Evolutionary conservation across 1,284 basidiomycete genomes (phyloP), one percentile per base, ranked within the genome.

Genomic region (Mycena citricolor): DNA sequence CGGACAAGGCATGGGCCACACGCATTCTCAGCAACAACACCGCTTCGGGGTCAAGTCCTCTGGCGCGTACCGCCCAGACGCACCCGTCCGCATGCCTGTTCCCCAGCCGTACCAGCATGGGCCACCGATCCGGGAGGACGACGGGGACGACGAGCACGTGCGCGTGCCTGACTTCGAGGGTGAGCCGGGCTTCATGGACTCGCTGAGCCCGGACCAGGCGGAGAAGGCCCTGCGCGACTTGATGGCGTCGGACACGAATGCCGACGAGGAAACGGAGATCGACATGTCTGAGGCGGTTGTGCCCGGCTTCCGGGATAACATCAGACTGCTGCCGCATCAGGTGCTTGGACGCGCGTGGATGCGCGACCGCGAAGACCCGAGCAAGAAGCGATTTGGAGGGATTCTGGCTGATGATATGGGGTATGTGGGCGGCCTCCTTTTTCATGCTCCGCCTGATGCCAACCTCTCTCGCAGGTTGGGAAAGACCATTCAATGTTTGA

Each of bases 371-470:
- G 94, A 97, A 63, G 65, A 73, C 51, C 43, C 61, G 4, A 68
- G 73, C 5, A 84, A 82, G 22, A 89, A 89, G 63, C 81, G 84
- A 55, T 72, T 63, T 21, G 94, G 94, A 2, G 94, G 94, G 0
- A 95, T 97, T 57, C 70, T 97, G 8, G 93, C 94, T 0, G 93
- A 95, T 60, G 92, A 95, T 61, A 93, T 92, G 85, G 86, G 90
- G 85, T 85, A 55, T 39, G 72, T 56, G 14, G 30, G 21, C n/a
- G n/a, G n/a, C 21, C 34, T 34, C 21, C 35, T 29, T 24, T 37
- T 28, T 12, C 10, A 42, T 30, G 13, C 29, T 42, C 42, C 55
- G 23, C 25, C 17, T 42, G 32, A 36, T 24, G 26, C 32, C 47
- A 13, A 39, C 25, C 31, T 22, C n/a, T 28, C 26, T 24, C 11